Evolutionary conservation across 495 filamentous ascomycete species (phyloP).

Genomic region (Barbatosphaeria neglecta): DNA sequence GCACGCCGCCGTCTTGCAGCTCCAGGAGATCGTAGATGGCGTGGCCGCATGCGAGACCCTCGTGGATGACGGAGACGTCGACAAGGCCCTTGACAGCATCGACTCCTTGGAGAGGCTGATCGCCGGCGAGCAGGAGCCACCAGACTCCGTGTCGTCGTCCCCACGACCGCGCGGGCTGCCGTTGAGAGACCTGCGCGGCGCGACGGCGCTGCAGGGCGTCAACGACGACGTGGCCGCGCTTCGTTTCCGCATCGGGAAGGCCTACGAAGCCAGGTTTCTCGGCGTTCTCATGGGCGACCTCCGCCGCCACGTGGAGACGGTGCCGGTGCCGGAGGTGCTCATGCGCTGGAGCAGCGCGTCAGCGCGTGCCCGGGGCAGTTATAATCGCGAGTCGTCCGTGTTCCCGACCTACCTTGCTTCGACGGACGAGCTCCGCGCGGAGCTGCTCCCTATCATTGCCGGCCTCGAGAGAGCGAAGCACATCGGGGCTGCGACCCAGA

Average conservation of each 20-base stretch:
- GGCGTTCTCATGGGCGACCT: slow-evolving; percentile 69
- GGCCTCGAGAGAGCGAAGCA: slow-evolving; percentile 71
- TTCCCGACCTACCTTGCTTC: slow-evolving; percentile 66
- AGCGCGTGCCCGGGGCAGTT: slow-evolving; percentile 45
- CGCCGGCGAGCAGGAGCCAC: slow-evolving; percentile 44
- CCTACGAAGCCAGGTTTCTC: slow-evolving; percentile 73
- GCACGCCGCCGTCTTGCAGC: slow-evolving; percentile 69
- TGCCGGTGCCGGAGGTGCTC: slow-evolving; percentile 60
- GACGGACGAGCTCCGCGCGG: slow-evolving; percentile 53
- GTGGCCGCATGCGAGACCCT: slow-evolving; percentile 67
- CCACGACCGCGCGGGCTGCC: slow-evolving; percentile 7
- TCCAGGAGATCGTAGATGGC: slow-evolving; percentile 64
- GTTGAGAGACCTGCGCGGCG: slow-evolving; percentile 60
- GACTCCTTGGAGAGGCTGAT: slow-evolving; percentile 69
- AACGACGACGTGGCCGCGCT: slow-evolving; percentile 63
- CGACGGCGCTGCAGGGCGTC: slow-evolving; percentile 72
- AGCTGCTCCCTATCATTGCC: slow-evolving; percentile 54
- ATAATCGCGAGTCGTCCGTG: slow-evolving; percentile 50
- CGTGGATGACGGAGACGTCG: slow-evolving; percentile 69
- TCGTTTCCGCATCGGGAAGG: slow-evolving; percentile 70
- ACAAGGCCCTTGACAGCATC: slow-evolving; percentile 65
- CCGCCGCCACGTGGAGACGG: slow-evolving; percentile 65
- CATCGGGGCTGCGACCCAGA: slow-evolving; percentile 64
- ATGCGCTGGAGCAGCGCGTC: slow-evolving; percentile 57
- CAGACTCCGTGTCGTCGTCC: slow-evolving; percentile 8